Percentiles rank a stretch among this genome's conserved stretches.
Conservation (phyloP, 1,284 basidiomycete genomes). For the Naganishia sp. region DNA sequence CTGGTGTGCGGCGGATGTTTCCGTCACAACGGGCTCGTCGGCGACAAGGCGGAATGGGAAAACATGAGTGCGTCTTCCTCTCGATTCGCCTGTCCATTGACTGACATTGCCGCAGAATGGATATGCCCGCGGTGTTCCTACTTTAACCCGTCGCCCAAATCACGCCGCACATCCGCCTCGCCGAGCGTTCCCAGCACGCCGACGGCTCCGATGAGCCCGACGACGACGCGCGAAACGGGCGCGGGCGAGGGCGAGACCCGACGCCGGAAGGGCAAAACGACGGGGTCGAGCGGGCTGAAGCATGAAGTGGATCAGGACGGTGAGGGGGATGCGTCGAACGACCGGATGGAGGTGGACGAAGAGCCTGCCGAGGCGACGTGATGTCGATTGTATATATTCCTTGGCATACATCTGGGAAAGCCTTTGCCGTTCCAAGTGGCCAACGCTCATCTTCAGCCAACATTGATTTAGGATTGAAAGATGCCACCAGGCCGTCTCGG, state of each 20-base stretch:
- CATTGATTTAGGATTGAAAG: no score
- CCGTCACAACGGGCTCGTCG: conserved; percentile 89
- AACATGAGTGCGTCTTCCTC: conserved; percentile 71
- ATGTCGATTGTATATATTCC: neutral
- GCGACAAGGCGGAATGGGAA: conserved; percentile 75
- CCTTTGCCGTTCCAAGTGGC: no score
- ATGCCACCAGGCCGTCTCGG: no score
- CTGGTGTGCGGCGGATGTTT: conserved; percentile 93
- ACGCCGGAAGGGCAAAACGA: conserved; percentile 32
- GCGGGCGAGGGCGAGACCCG: conserved; percentile 29
- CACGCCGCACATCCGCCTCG: conserved; percentile 20
- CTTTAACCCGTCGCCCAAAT: conserved; percentile 16
- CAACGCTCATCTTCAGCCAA: no score
- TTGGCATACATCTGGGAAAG: no score
- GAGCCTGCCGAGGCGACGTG: conserved; percentile 20
- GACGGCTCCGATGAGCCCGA: conserved; percentile 37
- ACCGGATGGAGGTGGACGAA: conserved; percentile 45
- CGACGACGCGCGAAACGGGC: conserved; percentile 13
- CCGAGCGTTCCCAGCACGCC: conserved; percentile 23
- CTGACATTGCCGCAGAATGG: conserved; percentile 6
- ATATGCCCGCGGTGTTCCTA: conserved; percentile 17
- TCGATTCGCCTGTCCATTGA: no score
- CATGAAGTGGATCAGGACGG: conserved; percentile 30
- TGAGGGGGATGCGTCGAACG: conserved; percentile 24
- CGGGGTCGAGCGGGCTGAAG: conserved; percentile 26